Percentiles rank a stretch among this genome's conserved stretches.
Evolutionary conservation across 2,329 filamentous ascomycete species (phyloP).

Genomic region (Uncinocarpus reesii): DNA sequence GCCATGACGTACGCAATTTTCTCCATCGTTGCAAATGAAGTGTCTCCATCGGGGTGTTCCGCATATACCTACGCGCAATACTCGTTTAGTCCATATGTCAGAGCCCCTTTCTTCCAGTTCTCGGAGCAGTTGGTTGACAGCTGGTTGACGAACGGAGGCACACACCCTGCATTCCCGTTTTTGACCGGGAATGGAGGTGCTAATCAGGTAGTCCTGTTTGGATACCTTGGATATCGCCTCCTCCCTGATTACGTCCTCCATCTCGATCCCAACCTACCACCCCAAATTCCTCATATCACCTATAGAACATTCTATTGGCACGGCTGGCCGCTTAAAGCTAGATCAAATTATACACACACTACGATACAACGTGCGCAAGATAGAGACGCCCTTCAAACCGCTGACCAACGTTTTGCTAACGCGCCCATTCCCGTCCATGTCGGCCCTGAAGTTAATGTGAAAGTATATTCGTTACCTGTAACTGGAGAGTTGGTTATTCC

Average conservation of each 20-base stretch:
- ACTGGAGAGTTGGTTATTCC: conserved; percentile 45
- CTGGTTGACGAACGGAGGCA: conserved; percentile 50
- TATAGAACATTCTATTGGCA: conserved; percentile 58
- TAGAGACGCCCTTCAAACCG: conserved; percentile 39
- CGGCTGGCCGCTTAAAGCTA: conserved; percentile 52
- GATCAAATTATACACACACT: conserved; percentile 55
- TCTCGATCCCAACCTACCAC: conserved; percentile 54
- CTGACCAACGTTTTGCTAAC: conserved; percentile 46
- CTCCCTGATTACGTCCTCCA: conserved; percentile 49
- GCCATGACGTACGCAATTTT: conserved; percentile 66
- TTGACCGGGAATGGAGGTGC: conserved; percentile 60
- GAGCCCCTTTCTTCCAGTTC: conserved; percentile 60
- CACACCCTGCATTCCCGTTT: conserved; percentile 60
- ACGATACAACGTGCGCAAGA: conserved; percentile 45
- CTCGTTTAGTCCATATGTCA: conserved; percentile 52
- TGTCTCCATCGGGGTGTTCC: conserved; percentile 57
- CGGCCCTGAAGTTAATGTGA: conserved; percentile 37
- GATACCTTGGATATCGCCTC: conserved; percentile 55
- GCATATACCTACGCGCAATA: conserved; percentile 58
- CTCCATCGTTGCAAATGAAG: conserved; percentile 54
- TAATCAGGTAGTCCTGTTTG: conserved; percentile 57
- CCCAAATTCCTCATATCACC: conserved; percentile 51
- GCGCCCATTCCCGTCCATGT: conserved; percentile 50
- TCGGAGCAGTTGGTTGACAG: conserved; percentile 59
- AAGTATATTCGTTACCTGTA: conserved; percentile 38